A percentile compares a stretch with the other conserved stretches of the same genome.
phyloP scores from a whole-genome alignment of 352 stramenopile genomes.

The Phytopythium litorale region DNA sequence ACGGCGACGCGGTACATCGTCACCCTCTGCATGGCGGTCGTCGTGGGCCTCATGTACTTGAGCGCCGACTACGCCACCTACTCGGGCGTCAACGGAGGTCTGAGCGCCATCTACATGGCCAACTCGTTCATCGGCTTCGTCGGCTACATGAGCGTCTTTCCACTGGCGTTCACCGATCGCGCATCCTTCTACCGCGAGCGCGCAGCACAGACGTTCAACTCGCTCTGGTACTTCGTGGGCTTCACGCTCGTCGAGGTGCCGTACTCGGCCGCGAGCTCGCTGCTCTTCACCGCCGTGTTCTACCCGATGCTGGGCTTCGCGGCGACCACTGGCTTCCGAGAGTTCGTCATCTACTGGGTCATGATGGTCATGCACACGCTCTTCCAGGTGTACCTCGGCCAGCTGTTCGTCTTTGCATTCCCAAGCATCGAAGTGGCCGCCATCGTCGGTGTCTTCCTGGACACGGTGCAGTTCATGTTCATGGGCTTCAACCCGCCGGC shows the following conservation, averaged over 20 bases:
- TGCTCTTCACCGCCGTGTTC: slow-evolving; percentile 26
- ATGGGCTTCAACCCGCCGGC: slow-evolving; percentile 43
- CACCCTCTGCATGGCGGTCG: slow-evolving; percentile 30
- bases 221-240: slow-evolving; percentile 59
- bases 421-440: slow-evolving; percentile 42
- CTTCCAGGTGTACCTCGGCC: slow-evolving; percentile 45
- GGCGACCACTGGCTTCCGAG: slow-evolving; percentile 17
- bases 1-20: slow-evolving; percentile 41
- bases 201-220: slow-evolving; percentile 80
- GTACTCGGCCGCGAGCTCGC: slow-evolving; percentile 50
- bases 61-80: slow-evolving; percentile 26
- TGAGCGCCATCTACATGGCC: slow-evolving; percentile 69
- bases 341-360: slow-evolving; percentile 40
- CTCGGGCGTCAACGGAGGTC: slow-evolving; percentile 20
- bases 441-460: slow-evolving; percentile 33
- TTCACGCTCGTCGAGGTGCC: slow-evolving; percentile 46
- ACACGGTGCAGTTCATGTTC: slow-evolving; percentile 57
- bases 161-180: slow-evolving; percentile 47
- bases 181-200: slow-evolving; percentile 85
- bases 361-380: slow-evolving; percentile 30
- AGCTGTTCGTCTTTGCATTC: slow-evolving; percentile 62
- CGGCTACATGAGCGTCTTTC: slow-evolving; percentile 49
- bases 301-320: slow-evolving; percentile 36
- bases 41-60: slow-evolving; percentile 58
- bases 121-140: slow-evolving; percentile 71